These are phyloP conservation scores for Eucalyptus curtisii DNA, from an alignment of 345 rosid genomes.

Conservation along the genomic window DNA sequence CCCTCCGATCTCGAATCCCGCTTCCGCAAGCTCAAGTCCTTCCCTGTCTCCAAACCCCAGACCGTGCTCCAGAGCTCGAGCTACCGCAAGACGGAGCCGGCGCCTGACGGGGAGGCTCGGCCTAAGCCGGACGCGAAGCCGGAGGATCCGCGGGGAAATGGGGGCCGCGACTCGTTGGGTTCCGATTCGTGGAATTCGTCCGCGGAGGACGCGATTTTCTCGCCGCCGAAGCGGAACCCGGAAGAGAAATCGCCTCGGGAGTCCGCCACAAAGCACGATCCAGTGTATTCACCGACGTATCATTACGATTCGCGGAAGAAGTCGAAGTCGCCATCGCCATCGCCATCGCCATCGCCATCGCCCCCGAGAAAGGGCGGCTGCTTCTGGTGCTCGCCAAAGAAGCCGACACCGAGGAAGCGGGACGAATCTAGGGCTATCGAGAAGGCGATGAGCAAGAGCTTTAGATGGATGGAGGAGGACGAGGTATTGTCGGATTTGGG, in stretches of 20 bases:
- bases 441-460: background rate
- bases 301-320: constrained; percentile 9
- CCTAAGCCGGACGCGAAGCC: background rate
- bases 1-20: constrained; percentile 69
- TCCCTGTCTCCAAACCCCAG: constrained; percentile 23
- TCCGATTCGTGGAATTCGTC: background rate
- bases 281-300: background rate
- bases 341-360: no score
- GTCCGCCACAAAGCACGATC: background rate
- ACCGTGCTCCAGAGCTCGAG: background rate
- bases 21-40: constrained; percentile 63
- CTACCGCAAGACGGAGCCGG: background rate
- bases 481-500: constrained; percentile 43
- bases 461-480: constrained; percentile 15
- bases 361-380: constrained; percentile 41
- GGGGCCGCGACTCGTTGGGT: background rate
- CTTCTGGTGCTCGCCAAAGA: constrained; percentile 62
- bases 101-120: background rate
- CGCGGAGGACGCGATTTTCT: background rate
- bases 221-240: background rate
- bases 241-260: background rate
- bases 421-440: constrained; percentile 8
- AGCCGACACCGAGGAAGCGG: background rate
- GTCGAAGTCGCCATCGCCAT: background rate
- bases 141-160: background rate